Evolutionary conservation across 768 basidiomycete genomes (phyloP), one percentile per base, ranked within the genome.

Genomic region (Hericium rajendrae): DNA sequence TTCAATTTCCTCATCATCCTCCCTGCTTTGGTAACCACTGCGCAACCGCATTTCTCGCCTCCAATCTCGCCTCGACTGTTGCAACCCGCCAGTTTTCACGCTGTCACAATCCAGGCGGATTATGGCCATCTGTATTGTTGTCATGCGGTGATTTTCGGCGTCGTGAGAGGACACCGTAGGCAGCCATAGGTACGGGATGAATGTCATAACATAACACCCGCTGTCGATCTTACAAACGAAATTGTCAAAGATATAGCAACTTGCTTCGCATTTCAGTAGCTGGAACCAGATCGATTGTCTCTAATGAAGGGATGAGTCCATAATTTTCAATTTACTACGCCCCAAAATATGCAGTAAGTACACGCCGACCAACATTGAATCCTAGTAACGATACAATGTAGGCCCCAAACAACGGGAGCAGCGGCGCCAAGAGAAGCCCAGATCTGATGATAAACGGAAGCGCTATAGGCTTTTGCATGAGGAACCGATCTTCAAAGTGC

Each of bases 401-500:
- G 59, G 86, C 85, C 28, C 80, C 84, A 66, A 95, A 89, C 49
- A 95, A 73, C 22, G 94, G 91, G 24, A 97, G 76, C 46, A 97
- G 72, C 2, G 94, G 95, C 12, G 92, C 83, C n/a, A 98, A 82
- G 48, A 98, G 79, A 43, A 97, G 76, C 70, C 94, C 91, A 15
- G 90, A 84, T 28, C 93, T 88, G 60, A 91, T 80, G 57, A 98
- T 80, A 74, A 97, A 98, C 2, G 95, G 95, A n/a, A 98, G 75
- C 24, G 94, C 94, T 88, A 32, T 32, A 8, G 32, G 9, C 32
- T 32, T 32, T 32, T 6, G 32, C 6, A 63, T 59, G 38, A 24
- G 40, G 22, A 38, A 58, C 26, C 64, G 38, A 63, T 63, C 24
- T 62, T 50, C 57, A 60, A 55, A 56, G 55, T 13, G 10, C 24